These are phyloP conservation scores for Millerozyma acaciae DNA, from an alignment of 805 yeast genomes.

Conservation along the genomic window DNA sequence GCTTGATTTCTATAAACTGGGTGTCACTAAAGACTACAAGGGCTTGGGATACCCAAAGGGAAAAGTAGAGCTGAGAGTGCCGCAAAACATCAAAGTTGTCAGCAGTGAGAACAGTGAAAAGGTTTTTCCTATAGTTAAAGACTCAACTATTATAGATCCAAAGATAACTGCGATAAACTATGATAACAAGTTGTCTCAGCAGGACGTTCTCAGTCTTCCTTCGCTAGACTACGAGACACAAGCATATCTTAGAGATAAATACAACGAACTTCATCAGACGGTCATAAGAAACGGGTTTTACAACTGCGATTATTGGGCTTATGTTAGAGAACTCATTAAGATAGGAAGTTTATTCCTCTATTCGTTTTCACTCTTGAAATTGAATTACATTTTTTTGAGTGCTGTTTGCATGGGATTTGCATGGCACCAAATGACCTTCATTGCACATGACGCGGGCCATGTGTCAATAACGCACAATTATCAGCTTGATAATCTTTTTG, in stretches of 20 bases:
- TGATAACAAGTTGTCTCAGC: slow-evolving; percentile 51
- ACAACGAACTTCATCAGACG: slow-evolving; percentile 54
- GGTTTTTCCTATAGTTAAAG: slow-evolving; percentile 31
- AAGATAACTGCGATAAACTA: slow-evolving; percentile 48
- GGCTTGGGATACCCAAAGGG: slow-evolving; percentile 39
- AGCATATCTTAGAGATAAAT: slow-evolving; percentile 48
- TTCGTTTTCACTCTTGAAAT: slow-evolving; percentile 47
- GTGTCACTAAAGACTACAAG: slow-evolving; percentile 3
- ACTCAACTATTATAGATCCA: slow-evolving; percentile 50
- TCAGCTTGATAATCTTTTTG: slow-evolving; percentile 69
- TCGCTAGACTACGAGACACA: slow-evolving; percentile 68
- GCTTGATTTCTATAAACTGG: slow-evolving; percentile 1
- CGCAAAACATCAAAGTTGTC: slow-evolving; percentile 44
- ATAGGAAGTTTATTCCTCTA: slow-evolving; percentile 51
- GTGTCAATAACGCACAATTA: slow-evolving; percentile 77
- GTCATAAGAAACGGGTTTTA: slow-evolving; percentile 60
- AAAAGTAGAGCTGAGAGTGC: slow-evolving; percentile 47
- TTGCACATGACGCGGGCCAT: slow-evolving; percentile 91
- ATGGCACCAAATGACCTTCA: slow-evolving; percentile 88
- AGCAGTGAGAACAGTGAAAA: slow-evolving; percentile 25
- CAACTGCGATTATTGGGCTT: slow-evolving; percentile 69
- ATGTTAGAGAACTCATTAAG: slow-evolving; percentile 64
- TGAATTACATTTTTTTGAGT: slow-evolving; percentile 45
- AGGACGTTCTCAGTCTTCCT: slow-evolving; percentile 60
- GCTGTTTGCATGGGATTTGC: slow-evolving; percentile 68